Percentiles rank a stretch among this genome's conserved stretches.
Evolutionary conservation across 2,329 filamentous ascomycete species (phyloP).

Genomic region (Chaetomiaceae sp.): DNA sequence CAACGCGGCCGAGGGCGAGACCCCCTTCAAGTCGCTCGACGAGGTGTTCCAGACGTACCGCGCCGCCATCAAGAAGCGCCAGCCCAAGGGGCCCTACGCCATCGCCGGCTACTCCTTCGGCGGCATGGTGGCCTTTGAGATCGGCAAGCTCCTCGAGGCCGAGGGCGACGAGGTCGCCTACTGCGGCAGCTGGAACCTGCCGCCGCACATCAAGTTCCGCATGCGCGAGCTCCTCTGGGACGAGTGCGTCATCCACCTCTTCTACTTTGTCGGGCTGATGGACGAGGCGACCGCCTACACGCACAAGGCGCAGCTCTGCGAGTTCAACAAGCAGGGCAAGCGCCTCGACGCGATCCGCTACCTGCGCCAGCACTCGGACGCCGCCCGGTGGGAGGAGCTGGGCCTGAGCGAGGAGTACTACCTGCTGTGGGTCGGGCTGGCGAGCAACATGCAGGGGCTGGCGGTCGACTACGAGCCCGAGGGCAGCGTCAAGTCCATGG

Average conservation of each 20-base stretch:
- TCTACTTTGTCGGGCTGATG: constrained; percentile 39
- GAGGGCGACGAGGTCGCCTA: constrained; percentile 38
- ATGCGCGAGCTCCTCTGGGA: constrained; percentile 40
- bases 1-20: constrained; percentile 32
- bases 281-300: constrained; percentile 30
- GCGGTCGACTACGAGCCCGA: constrained; percentile 41
- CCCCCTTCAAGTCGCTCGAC: constrained; percentile 34
- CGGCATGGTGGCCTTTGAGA: constrained; percentile 47
- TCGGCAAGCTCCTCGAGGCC: constrained; percentile 42
- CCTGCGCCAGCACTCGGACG: constrained; percentile 10
- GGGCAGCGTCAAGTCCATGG: constrained; percentile 35
- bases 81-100: constrained; percentile 48
- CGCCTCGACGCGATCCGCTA: constrained; percentile 7
- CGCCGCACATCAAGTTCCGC: constrained; percentile 43
- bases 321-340: constrained; percentile 9
- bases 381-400: constrained; percentile 29
- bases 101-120: constrained; percentile 51
- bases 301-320: constrained; percentile 22
- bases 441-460: constrained; percentile 35
- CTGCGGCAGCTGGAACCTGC: constrained; percentile 43
- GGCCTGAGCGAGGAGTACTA: constrained; percentile 29
- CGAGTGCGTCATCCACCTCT: constrained; percentile 37
- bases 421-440: constrained; percentile 35
- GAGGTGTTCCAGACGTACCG: constrained; percentile 41
- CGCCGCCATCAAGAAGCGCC: constrained; percentile 36